A percentile compares a stretch with the other conserved stretches of the same genome.
Conservation (phyloP, 768 basidiomycete species). For the Rhodocollybia butyracea region DNA sequence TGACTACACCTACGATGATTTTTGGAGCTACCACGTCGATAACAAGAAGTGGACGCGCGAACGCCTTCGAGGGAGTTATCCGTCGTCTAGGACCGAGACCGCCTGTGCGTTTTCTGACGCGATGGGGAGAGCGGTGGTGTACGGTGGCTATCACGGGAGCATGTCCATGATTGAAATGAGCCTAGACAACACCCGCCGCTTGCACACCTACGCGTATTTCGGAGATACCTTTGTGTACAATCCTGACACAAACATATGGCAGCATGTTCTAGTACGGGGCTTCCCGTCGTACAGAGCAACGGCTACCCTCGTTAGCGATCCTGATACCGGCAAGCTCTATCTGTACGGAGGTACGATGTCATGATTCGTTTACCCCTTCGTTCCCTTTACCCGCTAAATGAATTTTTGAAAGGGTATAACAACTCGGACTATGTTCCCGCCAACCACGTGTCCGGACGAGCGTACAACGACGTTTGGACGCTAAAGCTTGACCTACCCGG, state of each 20-base stretch:
- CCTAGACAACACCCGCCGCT: not conserved
- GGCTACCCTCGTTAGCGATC: conserved; percentile 19
- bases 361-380: not conserved
- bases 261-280: conserved; percentile 23
- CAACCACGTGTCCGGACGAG: conserved; percentile 12
- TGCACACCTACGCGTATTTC: conserved; percentile 20
- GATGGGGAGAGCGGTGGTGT: not conserved
- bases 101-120: conserved; percentile 10
- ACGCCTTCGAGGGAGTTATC: conserved; percentile 19
- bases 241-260: conserved; percentile 15
- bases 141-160: conserved; percentile 1
- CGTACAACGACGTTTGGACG: conserved; percentile 24
- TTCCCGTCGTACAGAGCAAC: conserved; percentile 27
- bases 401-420: conserved; percentile 25
- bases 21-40: too few relatives aligned
- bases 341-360: conserved; percentile 18
- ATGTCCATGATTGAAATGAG: not conserved
- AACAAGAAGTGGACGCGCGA: conserved; percentile 25
- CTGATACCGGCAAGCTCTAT: conserved; percentile 21
- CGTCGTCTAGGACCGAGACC: conserved; percentile 22
- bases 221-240: conserved; percentile 23
- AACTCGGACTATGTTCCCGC: conserved; percentile 22
- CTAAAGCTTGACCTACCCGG: conserved; percentile 23
- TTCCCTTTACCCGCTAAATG: too few relatives aligned
- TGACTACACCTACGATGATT: too few relatives aligned